Percentiles rank a stretch among this genome's conserved stretches.
Conservation (phyloP, 1,284 basidiomycete genomes). For the Trametes polyzona region DNA sequence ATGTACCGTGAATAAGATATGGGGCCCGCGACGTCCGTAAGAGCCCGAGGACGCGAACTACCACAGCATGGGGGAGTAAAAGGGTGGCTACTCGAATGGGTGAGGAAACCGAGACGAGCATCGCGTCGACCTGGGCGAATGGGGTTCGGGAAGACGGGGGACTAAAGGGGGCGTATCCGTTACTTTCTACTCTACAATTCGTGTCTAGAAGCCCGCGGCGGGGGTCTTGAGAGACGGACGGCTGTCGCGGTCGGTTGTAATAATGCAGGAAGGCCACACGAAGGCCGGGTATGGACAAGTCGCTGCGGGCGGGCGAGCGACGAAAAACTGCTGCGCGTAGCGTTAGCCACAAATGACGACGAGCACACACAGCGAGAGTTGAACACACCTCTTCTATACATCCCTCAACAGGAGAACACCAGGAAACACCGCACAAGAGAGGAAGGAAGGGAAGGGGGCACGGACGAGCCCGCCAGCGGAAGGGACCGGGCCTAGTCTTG, state of each 20-base stretch:
- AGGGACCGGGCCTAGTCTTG: conserved; percentile 52
- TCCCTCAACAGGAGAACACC: conserved; percentile 13
- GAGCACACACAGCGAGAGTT: neutral
- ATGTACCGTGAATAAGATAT: conserved; percentile 2
- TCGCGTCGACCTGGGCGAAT: neutral
- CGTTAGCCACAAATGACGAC: neutral
- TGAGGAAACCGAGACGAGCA: too few species aligned
- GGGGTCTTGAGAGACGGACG: neutral
- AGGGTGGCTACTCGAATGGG: too few species aligned
- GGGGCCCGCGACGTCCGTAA: neutral
- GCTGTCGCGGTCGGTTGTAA: conserved; percentile 12
- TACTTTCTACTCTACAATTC: conserved; percentile 26
- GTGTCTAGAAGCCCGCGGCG: conserved; percentile 13
- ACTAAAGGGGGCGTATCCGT: conserved; percentile 4
- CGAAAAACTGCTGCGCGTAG: neutral
- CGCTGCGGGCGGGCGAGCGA: conserved; percentile 3
- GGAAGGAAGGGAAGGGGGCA: neutral
- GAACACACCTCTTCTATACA: conserved; percentile 19
- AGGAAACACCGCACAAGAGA: conserved; percentile 5
- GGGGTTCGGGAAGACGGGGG: neutral
- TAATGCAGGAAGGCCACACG: conserved; percentile 23
- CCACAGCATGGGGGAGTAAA: neutral
- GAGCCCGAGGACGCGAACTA: neutral
- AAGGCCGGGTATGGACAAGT: conserved; percentile 22
- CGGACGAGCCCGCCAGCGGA: neutral